These are phyloP conservation scores for Chaetomium fimeti DNA, from an alignment of 495 filamentous ascomycete species.

Conservation along the genomic window DNA sequence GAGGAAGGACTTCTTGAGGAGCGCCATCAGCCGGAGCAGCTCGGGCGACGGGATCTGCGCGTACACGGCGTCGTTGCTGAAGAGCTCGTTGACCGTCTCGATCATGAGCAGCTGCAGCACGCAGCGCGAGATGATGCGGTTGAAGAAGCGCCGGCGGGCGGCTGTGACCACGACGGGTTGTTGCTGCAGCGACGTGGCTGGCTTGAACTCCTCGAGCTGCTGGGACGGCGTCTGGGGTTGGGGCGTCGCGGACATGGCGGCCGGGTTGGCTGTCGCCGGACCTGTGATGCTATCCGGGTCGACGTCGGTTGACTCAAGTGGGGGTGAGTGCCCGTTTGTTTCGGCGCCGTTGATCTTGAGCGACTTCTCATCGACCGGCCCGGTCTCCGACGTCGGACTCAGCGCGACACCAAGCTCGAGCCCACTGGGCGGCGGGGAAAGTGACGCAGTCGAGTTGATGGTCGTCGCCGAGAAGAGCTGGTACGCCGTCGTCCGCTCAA, in stretches of 20 bases:
- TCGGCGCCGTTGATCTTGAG: conserved; percentile 63
- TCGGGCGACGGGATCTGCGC: conserved; percentile 84
- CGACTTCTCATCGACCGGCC: conserved; percentile 51
- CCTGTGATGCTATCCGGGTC: conserved; percentile 24
- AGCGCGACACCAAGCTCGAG: conserved; percentile 45
- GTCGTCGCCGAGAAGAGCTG: conserved; percentile 88
- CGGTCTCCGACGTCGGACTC: conserved; percentile 41
- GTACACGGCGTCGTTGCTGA: conserved; percentile 96
- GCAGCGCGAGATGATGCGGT: conserved; percentile 98
- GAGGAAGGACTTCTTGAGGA: conserved; percentile 90
- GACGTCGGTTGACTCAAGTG: conserved; percentile 35
- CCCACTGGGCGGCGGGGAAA: conserved; percentile 44
- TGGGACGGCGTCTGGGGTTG: conserved; percentile 38
- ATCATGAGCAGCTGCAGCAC: conserved; percentile 98
- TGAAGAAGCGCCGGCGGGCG: conserved; percentile 94
- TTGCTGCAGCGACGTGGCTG: conserved; percentile 68
- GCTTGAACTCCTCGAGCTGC: conserved; percentile 86
- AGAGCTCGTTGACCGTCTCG: conserved; percentile 96
- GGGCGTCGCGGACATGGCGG: conserved; percentile 31
- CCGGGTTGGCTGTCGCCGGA: conserved; percentile 13
- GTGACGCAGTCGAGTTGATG: conserved; percentile 50
- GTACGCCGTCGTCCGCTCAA: conserved; percentile 89
- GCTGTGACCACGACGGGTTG: conserved; percentile 89
- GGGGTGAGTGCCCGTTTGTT: conserved; percentile 29
- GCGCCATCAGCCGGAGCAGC: conserved; percentile 84